Base-by-base conservation (phyloP, 345 rosid species). In the Dimocarpus longan region DNA sequence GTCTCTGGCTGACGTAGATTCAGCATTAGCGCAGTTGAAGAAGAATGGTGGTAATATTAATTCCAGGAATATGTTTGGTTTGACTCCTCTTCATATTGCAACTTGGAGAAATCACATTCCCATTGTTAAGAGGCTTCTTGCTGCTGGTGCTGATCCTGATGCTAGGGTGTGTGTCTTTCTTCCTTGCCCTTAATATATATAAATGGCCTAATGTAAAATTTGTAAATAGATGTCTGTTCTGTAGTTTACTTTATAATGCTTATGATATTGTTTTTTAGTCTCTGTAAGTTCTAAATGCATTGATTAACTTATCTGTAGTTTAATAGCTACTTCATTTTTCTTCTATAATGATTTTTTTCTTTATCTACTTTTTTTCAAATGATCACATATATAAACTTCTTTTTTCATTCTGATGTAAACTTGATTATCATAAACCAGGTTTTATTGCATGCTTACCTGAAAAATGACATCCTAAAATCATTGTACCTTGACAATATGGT, bases 81-180 rank as follows among this genome's bases (percentile, higher is more conserved):
- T 93, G 79, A 92, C 98, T 78, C 93, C 97, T 72, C 93, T 96
- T 81, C 98, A 94, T 82, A 80, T 91, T 73, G 99, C 99, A 28
- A 83, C 87, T 66, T 94, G 98, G 99, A 96, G 98, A 89, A 96
- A 96, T 76, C 91, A 93, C 85, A 82, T 96, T 87, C 99, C 98
- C 48, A 85, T 94, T 71, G 90, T 91, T 79, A 88, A 87, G 84
- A 92, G 94, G 90, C 94, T 96, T 80, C 92, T 96, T 72, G 89
- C 83, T 26, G 93, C 97, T 83, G 98, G 97, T 50, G 99, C 99
- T 81, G 97, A 96, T 73, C 99, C 99, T 78, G 95, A 96, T 90
- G 92, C 97, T 62, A 93, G 95, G 97, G 99, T 96, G 80, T 65
- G 95, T 89, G 62, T 79, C 78, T 50, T 85, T 75, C 74, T 75